Evolutionary conservation across 2,329 filamentous ascomycete species (phyloP).

Genomic region (Aspergillus puulaauensis): DNA sequence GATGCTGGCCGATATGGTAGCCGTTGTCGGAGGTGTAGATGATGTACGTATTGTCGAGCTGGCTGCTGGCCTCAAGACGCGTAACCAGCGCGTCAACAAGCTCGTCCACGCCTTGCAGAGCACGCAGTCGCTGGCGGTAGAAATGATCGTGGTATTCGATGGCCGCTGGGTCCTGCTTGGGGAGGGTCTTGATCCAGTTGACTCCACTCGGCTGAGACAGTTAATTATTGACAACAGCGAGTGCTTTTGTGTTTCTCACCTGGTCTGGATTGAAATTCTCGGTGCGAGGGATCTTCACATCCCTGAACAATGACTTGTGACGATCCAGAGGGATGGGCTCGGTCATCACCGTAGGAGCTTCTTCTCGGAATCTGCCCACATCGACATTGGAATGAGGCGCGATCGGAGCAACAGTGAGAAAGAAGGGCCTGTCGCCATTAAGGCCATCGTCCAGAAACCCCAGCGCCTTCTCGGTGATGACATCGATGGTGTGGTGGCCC

Average conservation of each 20-base stretch:
- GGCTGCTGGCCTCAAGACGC: constrained; percentile 38
- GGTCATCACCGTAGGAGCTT: constrained; percentile 5
- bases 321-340: constrained; percentile 30
- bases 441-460: constrained; percentile 64
- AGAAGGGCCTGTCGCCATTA: constrained; percentile 59
- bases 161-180: constrained; percentile 44
- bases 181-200: constrained; percentile 46
- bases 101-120: constrained; percentile 56
- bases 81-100: constrained; percentile 47
- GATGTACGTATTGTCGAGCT: constrained; percentile 55
- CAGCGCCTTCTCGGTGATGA: constrained; percentile 57
- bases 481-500: constrained; percentile 57
- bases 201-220: constrained; percentile 33
- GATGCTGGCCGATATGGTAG: constrained; percentile 59
- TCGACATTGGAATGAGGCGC: constrained; percentile 64
- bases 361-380: neutral
- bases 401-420: constrained; percentile 64
- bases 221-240: neutral
- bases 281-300: constrained; percentile 58
- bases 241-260: neutral
- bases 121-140: constrained; percentile 48
- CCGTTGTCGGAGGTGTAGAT: constrained; percentile 62
- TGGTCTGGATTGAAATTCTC: constrained; percentile 18
- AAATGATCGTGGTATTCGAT: constrained; percentile 54
- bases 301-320: constrained; percentile 60